Conservation (phyloP, 148 eudicot genomes). For the Amaranthus cruentus region DNA sequence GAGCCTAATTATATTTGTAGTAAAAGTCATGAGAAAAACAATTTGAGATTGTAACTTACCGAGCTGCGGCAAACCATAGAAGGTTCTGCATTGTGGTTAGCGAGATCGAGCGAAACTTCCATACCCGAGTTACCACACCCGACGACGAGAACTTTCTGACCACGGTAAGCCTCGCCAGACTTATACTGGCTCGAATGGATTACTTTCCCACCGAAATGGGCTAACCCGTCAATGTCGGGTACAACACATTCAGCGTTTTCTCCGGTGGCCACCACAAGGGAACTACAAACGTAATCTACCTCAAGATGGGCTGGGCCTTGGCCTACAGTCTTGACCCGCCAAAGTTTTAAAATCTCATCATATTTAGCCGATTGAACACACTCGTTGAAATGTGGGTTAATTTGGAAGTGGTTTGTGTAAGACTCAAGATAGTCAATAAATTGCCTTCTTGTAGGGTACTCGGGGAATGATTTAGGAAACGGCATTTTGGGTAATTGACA, state of each 20-base stretch:
- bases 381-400: conserved; percentile 61
- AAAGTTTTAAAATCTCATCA: conserved; percentile 47
- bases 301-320: conserved; percentile 11
- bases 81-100: conserved; percentile 64
- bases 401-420: conserved; percentile 50
- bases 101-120: conserved; percentile 80
- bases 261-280: conserved; percentile 82
- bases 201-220: conserved; percentile 55
- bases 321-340: conserved; percentile 56
- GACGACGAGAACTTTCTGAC: conserved; percentile 66
- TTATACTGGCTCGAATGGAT: conserved; percentile 65
- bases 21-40: no score
- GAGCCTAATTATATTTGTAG: no score
- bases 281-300: conserved; percentile 75
- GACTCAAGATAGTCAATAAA: conserved; percentile 68
- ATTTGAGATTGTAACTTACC: conserved; percentile 33
- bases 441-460: conserved; percentile 66
- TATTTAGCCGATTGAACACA: conserved; percentile 60
- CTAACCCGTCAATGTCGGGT: conserved; percentile 66
- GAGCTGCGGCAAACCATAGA: conserved; percentile 71
- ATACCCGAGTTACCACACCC: conserved; percentile 93
- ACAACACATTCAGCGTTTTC: conserved; percentile 69
- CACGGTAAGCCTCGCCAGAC: conserved; percentile 55
- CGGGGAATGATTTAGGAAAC: conserved; percentile 63
- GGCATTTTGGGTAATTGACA: conserved; percentile 68